Conservation (phyloP, 2,329 filamentous ascomycete genomes). For the Huntiella moniliformis region DNA sequence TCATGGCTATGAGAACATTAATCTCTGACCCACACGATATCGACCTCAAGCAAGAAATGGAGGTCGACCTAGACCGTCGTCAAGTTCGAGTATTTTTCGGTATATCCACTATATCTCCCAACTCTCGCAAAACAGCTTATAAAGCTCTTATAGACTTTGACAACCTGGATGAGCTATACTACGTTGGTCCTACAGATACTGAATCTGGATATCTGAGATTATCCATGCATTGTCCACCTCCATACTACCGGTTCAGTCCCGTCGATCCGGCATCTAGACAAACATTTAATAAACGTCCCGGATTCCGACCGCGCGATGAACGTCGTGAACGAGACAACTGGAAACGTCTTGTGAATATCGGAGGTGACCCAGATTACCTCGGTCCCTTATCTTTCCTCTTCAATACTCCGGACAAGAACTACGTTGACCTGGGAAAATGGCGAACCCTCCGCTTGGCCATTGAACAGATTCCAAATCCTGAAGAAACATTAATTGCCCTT, state of each 20-base stretch:
- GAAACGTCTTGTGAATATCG: conserved; percentile 29
- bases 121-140: conserved; percentile 15
- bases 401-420: conserved; percentile 15
- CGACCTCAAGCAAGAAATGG: conserved; percentile 2
- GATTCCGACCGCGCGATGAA: too few species aligned
- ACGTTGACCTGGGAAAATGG: conserved; percentile 38
- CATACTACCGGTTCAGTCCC: conserved; percentile 25
- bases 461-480: conserved; percentile 14
- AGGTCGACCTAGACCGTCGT: conserved; percentile 6
- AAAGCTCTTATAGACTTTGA: conserved; percentile 27
- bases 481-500: conserved; percentile 33
- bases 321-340: conserved; percentile 21
- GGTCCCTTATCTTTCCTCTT: conserved; percentile 22
- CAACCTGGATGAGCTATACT: conserved; percentile 27
- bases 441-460: conserved; percentile 33
- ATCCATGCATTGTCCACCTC: conserved; percentile 24
- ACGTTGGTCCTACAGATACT: conserved; percentile 5
- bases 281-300: too few species aligned
- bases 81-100: conserved; percentile 9
- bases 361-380: not conserved
- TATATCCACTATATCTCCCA: not conserved
- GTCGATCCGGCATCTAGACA: conserved; percentile 9
- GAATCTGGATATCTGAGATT: conserved; percentile 24
- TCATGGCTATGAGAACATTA: conserved; percentile 8
- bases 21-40: conserved; percentile 3